Conservation (phyloP, 1,284 basidiomycete species). For the Melampsora americana region DNA sequence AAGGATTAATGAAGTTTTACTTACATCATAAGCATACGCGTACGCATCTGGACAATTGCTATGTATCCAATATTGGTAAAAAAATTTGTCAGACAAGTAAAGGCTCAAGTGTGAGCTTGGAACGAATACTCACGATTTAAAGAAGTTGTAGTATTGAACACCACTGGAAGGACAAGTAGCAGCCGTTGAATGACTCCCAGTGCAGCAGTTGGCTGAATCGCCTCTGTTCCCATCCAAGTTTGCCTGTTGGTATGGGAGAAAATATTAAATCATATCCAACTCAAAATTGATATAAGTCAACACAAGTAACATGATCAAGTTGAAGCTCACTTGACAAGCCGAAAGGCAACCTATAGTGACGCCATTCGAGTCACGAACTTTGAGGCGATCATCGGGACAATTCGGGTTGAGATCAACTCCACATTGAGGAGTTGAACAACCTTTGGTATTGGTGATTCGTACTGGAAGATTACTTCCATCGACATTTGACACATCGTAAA, state of each 20-base stretch:
- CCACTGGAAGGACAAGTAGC: constrained; percentile 42
- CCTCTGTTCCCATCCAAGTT: constrained; percentile 38
- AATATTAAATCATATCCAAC: neutral
- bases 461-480: constrained; percentile 51
- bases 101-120: neutral
- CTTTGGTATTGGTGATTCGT: constrained; percentile 45
- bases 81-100: neutral
- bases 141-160: constrained; percentile 39
- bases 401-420: constrained; percentile 41
- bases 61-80: neutral
- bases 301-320: neutral
- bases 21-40: constrained; percentile 46
- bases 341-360: constrained; percentile 35
- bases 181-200: constrained; percentile 29
- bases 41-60: constrained; percentile 44
- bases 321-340: constrained; percentile 33
- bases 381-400: constrained; percentile 42
- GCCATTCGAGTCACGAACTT: constrained; percentile 37
- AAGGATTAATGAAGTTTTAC: neutral
- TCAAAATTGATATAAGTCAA: neutral
- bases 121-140: constrained; percentile 17
- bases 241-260: constrained; percentile 13
- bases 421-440: constrained; percentile 45
- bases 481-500: constrained; percentile 51
- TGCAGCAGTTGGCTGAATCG: constrained; percentile 45